Percentiles rank a stretch among this genome's conserved stretches.
Evolutionary conservation across 805 yeast species (phyloP).

Genomic region (Jamesozyma spencerorum): DNA sequence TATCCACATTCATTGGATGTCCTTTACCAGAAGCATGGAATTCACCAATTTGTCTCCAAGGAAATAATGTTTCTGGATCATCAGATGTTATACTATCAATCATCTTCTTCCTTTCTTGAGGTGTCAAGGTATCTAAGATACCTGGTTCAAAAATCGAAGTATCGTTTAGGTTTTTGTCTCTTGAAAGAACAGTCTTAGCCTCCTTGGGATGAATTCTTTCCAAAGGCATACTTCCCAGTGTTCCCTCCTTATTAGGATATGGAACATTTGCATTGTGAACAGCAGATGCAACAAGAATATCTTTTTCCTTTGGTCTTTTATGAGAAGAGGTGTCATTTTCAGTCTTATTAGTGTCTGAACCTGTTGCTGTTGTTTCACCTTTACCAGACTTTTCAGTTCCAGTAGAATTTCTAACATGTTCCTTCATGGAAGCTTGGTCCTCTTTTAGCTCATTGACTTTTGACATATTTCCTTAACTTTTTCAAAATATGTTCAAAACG

Average conservation of each 20-base stretch:
- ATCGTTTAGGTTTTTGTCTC: conserved; percentile 23
- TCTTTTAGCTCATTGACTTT: too few species aligned
- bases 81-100: conserved; percentile 6
- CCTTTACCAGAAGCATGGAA: conserved; percentile 18
- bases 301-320: neutral
- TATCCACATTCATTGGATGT: conserved; percentile 8
- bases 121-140: conserved; percentile 10
- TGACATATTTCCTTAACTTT: too few species aligned
- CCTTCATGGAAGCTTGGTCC: too few species aligned
- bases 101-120: conserved; percentile 10
- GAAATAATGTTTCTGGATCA: conserved; percentile 21
- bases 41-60: conserved; percentile 32
- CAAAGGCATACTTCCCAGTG: conserved; percentile 25
- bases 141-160: conserved; percentile 25
- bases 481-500: too few species aligned
- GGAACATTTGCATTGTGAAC: conserved; percentile 18
- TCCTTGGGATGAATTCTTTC: conserved; percentile 23
- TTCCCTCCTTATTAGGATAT: conserved; percentile 18
- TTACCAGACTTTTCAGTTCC: too few species aligned
- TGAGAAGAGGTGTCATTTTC: neutral
- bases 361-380: too few species aligned
- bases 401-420: too few species aligned
- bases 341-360: neutral
- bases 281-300: conserved; percentile 18
- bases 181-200: conserved; percentile 14